Conservation (phyloP, 495 filamentous ascomycete species). For the Lophium mytilinum region DNA sequence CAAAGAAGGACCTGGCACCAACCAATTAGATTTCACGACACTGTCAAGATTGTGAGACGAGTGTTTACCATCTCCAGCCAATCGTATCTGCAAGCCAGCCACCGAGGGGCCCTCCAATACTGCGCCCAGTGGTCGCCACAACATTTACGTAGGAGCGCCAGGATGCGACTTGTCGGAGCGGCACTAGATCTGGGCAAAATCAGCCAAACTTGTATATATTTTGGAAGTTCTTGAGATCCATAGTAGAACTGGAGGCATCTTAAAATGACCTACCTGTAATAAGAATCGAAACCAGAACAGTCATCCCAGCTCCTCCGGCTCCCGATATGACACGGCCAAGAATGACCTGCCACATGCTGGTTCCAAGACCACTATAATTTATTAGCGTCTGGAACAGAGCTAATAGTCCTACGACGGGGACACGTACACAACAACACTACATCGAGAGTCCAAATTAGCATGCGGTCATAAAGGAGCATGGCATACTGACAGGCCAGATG, state of each 20-base stretch:
- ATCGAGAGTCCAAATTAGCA: not conserved
- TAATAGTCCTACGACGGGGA: not conserved
- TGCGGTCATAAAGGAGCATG: not conserved
- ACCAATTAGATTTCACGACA: not conserved
- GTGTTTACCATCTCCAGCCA: constrained; percentile 56
- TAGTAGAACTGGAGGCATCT: not conserved
- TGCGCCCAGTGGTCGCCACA: constrained; percentile 54
- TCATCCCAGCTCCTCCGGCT: constrained; percentile 16
- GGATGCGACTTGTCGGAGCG: constrained; percentile 55
- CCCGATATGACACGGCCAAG: constrained; percentile 19
- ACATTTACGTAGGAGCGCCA: constrained; percentile 64
- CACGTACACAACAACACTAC: constrained; percentile 8
- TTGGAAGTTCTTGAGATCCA: not conserved
- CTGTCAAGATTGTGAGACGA: not conserved
- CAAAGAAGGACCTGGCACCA: constrained; percentile 48
- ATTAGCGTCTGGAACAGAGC: not conserved
- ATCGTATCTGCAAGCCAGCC: constrained; percentile 57
- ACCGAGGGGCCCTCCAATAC: constrained; percentile 55
- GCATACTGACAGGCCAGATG: constrained; percentile 25
- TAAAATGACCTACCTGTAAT: constrained; percentile 7
- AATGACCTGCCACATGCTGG: constrained; percentile 12
- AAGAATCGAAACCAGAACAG: constrained; percentile 14
- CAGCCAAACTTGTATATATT: not conserved
- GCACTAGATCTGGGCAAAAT: constrained; percentile 46
- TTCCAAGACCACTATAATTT: constrained; percentile 6